phyloP scores from a whole-genome alignment of 805 yeast genomes.

The Komagataella phaffii region DNA sequence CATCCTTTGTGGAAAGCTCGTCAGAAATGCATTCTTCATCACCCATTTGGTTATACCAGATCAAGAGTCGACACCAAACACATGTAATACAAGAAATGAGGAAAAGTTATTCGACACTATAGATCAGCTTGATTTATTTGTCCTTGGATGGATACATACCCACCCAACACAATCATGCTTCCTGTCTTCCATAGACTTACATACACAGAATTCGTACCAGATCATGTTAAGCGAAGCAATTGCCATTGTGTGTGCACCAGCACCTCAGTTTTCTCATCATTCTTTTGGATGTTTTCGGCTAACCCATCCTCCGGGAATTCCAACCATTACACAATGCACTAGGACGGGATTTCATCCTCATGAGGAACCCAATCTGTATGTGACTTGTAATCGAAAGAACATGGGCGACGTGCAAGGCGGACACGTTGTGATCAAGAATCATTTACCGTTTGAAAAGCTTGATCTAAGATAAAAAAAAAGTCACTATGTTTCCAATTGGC shows the following conservation, averaged over 20 bases:
- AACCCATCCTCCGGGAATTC: slow-evolving; percentile 55
- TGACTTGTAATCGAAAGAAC: slow-evolving; percentile 23
- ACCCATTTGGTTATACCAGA: slow-evolving; percentile 50
- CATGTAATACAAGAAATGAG: slow-evolving; percentile 50
- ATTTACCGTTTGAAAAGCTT: slow-evolving; percentile 30
- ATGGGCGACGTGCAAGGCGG: slow-evolving; percentile 21
- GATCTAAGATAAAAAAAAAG: slow-evolving; percentile 26
- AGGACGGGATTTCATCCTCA: slow-evolving; percentile 50
- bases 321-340: slow-evolving; percentile 36
- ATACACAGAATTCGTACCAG: slow-evolving; percentile 57
- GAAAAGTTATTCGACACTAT: slow-evolving; percentile 42
- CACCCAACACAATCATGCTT: slow-evolving; percentile 68
- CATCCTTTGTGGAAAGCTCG: slow-evolving; percentile 48
- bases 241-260: slow-evolving; percentile 55
- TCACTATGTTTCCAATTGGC: slow-evolving; percentile 1
- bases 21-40: slow-evolving; percentile 47
- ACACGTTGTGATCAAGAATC: slow-evolving; percentile 32
- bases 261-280: slow-evolving; percentile 20
- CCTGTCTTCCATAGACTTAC: slow-evolving; percentile 51
- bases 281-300: slow-evolving; percentile 44
- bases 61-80: slow-evolving; percentile 48
- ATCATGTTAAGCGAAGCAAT: slow-evolving; percentile 58
- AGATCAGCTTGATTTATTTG: slow-evolving; percentile 40
- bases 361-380: slow-evolving; percentile 34
- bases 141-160: slow-evolving; percentile 68